Conservation (phyloP, 2,329 filamentous ascomycete species). For the Diaporthe citri region DNA sequence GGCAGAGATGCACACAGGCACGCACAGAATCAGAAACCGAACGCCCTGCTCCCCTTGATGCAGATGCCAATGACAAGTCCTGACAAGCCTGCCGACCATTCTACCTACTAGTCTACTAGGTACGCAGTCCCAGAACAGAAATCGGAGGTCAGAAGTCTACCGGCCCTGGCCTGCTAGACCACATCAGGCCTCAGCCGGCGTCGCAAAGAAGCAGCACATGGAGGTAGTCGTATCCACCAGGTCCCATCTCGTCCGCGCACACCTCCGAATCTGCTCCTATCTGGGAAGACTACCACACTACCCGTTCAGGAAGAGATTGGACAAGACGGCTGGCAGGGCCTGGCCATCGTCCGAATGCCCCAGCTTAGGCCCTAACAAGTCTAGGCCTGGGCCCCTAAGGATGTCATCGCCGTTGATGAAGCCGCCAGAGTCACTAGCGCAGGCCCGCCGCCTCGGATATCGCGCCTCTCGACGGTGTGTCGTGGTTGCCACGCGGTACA, state of each 20-base stretch:
- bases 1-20: constrained; percentile 17
- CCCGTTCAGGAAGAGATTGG: constrained; percentile 2
- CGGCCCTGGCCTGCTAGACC: not conserved
- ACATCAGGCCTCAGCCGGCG: constrained; percentile 15
- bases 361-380: constrained; percentile 14
- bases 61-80: constrained; percentile 6
- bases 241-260: not conserved
- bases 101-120: no score
- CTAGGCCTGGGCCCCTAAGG: not conserved
- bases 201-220: constrained; percentile 1
- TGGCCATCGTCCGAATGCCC: constrained; percentile 12
- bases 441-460: constrained; percentile 14
- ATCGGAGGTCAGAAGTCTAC: constrained; percentile 8
- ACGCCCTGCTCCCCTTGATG: constrained; percentile 11
- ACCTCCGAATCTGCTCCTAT: constrained; percentile 8
- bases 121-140: constrained; percentile 1
- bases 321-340: constrained; percentile 26
- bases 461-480: constrained; percentile 7
- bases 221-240: not conserved
- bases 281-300: constrained; percentile 8
- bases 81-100: not conserved
- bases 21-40: not conserved
- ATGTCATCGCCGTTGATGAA: constrained; percentile 23
- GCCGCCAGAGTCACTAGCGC: constrained; percentile 20
- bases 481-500: constrained; percentile 7